A percentile compares a stretch with the other conserved stretches of the same genome.
Evolutionary conservation across 257 asterid species (phyloP).

Genomic region (Przewalskia tangutica): DNA sequence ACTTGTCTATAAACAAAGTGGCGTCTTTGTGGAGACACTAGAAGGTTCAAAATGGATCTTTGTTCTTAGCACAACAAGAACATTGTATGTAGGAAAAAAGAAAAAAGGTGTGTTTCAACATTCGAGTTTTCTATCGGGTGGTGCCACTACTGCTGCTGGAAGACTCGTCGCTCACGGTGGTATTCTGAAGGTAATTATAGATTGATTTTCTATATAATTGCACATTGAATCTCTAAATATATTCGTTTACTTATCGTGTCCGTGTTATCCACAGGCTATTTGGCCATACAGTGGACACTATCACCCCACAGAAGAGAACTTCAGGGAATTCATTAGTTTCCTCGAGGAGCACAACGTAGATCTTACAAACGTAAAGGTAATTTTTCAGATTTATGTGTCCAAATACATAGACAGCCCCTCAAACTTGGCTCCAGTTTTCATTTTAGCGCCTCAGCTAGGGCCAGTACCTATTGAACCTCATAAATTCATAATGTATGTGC

Average conservation of each 20-base stretch:
- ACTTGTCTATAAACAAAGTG: slow-evolving; percentile 58
- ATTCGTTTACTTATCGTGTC: background rate
- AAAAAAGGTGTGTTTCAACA: slow-evolving; percentile 77
- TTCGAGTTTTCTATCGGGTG: slow-evolving; percentile 91
- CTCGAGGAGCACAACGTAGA: slow-evolving; percentile 69
- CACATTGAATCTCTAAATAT: background rate
- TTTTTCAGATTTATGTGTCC: background rate
- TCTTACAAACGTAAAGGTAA: slow-evolving; percentile 75
- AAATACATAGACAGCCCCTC: too few relatives aligned
- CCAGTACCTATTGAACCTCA: too few relatives aligned
- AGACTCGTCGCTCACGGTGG: slow-evolving; percentile 73
- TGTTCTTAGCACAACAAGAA: slow-evolving; percentile 79
- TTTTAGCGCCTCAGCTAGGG: too few relatives aligned
- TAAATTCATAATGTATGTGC: too few relatives aligned
- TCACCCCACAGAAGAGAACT: slow-evolving; percentile 88
- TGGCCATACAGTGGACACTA: slow-evolving; percentile 98
- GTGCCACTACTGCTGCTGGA: slow-evolving; percentile 92
- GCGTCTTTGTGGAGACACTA: slow-evolving; percentile 39
- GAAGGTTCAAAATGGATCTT: slow-evolving; percentile 93
- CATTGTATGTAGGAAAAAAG: slow-evolving; percentile 72
- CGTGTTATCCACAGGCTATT: slow-evolving; percentile 43
- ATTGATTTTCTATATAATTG: too few relatives aligned
- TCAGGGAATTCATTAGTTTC: slow-evolving; percentile 69
- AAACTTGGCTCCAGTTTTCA: too few relatives aligned
- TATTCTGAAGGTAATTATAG: slow-evolving; percentile 53